Base-by-base conservation (phyloP, 768 basidiomycete species). In the Hortiboletus campestris region DNA sequence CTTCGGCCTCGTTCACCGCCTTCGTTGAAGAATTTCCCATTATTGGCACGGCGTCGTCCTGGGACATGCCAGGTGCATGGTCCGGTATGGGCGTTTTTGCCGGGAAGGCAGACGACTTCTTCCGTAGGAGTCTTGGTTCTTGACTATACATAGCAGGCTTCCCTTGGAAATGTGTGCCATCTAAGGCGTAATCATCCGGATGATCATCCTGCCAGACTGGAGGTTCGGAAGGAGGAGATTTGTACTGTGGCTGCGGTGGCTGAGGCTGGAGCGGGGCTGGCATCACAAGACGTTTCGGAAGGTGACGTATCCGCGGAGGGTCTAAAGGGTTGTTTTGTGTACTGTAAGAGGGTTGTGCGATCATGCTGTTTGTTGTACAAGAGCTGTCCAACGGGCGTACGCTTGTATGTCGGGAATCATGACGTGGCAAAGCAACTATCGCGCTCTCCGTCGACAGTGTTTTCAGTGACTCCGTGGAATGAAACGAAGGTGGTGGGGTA, bases 221-320 rank as follows among this genome's bases (percentile, higher is more conserved):
- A 19, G 49, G 28, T 9, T 56, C 32, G 4, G 42, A 13, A 20
- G 35, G 43, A 32, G 59, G 52, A 39, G 64, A 63, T n/a, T 40
- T 53, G 28, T 54, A 42, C 46, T 66, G 62, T 25, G 58, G 51
- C 38, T 56, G 48, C 14, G 55, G 59, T 25, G 57, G 55, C 28
- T 66, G 65, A 55, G 70, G 70, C 63, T 84, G 82, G 38, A 90
- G 76, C 16, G 84, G 88, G 4, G 84, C 71, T 44, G 88, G 88
- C 88, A 90, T 90, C 41, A 89, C 82, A 28, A 90, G 81, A 45
- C 75, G 80, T 66, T 81, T 86, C 4, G 88, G 88, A 41, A 84
- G 63, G 67, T 84, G 73, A 39, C 61, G 69, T 22, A 53, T 57
- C 49, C 67, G 69, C 17, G 49, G 61, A 6, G 57, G 57, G 28